Evolutionary conservation across 805 yeast genomes (phyloP).

Genomic region (Saccharomycopsis fermentans): DNA sequence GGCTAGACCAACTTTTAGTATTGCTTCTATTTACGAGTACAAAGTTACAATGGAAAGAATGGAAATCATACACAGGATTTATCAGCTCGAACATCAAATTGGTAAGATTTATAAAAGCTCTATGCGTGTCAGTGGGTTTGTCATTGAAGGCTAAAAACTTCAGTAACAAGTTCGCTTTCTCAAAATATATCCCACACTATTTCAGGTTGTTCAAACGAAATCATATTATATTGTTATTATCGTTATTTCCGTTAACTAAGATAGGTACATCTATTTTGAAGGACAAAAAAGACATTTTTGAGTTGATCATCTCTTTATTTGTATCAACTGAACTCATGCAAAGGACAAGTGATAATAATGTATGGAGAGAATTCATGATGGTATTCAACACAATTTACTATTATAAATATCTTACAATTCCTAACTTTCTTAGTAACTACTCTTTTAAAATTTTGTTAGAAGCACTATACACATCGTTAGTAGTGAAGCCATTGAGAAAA

Average conservation of each 20-base stretch:
- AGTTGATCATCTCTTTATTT: neutral
- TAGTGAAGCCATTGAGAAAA: neutral
- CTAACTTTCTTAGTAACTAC: neutral
- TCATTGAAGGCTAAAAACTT: neutral
- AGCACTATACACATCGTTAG: neutral
- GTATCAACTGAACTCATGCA: neutral
- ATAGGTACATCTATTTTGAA: neutral
- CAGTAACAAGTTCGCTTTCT: neutral
- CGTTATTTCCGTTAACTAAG: neutral
- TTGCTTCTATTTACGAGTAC: conserved; percentile 4
- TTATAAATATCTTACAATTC: conserved; percentile 7
- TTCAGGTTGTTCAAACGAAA: neutral
- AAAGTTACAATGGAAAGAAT: conserved; percentile 4
- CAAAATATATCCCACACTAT: neutral
- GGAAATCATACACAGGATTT: neutral
- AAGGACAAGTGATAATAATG: neutral
- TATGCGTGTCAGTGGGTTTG: conserved; percentile 1
- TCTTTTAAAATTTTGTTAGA: conserved; percentile 1
- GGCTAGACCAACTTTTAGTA: conserved; percentile 1
- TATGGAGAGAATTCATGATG: neutral
- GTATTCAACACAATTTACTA: neutral
- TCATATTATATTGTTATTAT: neutral
- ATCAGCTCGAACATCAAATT: neutral
- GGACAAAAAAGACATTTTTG: neutral
- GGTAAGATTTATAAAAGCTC: neutral